These are phyloP conservation scores for Vaccinium myrtillus DNA, from an alignment of 148 eudicot genomes.

Conservation along the genomic window DNA sequence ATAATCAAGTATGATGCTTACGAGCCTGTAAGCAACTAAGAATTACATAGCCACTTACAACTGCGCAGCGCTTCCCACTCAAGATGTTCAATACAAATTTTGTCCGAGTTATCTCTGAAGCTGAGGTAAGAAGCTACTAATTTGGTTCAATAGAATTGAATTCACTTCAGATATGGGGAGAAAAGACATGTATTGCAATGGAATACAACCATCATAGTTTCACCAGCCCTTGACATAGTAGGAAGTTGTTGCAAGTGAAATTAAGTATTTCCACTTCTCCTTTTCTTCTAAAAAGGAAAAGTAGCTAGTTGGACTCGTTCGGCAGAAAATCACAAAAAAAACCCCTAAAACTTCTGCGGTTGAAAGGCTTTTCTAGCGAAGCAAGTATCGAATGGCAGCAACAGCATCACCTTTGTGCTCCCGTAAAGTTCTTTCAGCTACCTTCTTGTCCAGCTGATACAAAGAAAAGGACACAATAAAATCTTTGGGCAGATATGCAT, in stretches of 20 bases:
- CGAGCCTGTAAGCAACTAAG: not conserved
- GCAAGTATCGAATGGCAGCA: conserved; percentile 71
- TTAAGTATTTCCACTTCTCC: not conserved
- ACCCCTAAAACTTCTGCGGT: not conserved
- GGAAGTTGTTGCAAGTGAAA: not conserved
- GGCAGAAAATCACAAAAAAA: not conserved
- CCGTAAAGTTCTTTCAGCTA: conserved; percentile 90
- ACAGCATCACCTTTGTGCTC: conserved; percentile 99
- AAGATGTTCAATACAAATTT: not conserved
- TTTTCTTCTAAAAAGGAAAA: not conserved
- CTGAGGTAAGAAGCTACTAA: not conserved
- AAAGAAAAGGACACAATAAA: not conserved
- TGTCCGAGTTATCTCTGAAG: not conserved
- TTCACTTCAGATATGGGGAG: not conserved
- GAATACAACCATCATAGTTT: not conserved
- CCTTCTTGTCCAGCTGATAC: conserved; percentile 82
- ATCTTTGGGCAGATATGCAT: not conserved
- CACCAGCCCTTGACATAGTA: not conserved
- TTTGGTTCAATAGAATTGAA: not conserved
- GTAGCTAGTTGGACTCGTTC: not conserved
- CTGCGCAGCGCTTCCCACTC: not conserved
- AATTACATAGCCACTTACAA: not conserved
- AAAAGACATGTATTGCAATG: not conserved
- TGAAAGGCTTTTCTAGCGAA: conserved; percentile 31
- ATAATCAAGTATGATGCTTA: not conserved